Conservation (phyloP, 805 yeast genomes). For the Starmerella khaoyaiensis region DNA sequence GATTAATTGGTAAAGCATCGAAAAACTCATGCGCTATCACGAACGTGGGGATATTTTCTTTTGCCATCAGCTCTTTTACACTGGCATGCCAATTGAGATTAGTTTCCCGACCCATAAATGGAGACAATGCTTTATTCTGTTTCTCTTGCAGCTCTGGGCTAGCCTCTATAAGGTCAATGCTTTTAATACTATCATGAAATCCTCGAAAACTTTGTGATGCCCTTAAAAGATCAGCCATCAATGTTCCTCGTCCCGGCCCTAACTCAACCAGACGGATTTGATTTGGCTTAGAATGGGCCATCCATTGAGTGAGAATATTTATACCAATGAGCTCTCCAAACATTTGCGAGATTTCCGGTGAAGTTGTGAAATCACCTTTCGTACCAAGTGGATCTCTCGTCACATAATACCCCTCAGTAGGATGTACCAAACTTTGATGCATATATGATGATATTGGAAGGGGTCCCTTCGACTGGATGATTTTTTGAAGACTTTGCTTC, state of each 20-base stretch:
- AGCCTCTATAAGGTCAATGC: constrained; percentile 54
- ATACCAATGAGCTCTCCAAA: constrained; percentile 77
- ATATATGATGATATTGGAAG: constrained; percentile 58
- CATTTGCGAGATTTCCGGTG: constrained; percentile 77
- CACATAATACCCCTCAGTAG: constrained; percentile 66
- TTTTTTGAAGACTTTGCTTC: constrained; percentile 12
- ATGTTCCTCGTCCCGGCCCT: constrained; percentile 78
- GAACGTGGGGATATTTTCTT: constrained; percentile 38
- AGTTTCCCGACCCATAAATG: constrained; percentile 35
- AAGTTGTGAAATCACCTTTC: constrained; percentile 66
- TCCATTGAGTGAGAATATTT: constrained; percentile 46
- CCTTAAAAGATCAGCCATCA: constrained; percentile 51
- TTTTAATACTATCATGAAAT: constrained; percentile 28
- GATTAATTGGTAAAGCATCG: constrained; percentile 71
- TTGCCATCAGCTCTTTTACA: constrained; percentile 27
- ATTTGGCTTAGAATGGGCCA: constrained; percentile 41
- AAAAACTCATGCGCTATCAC: constrained; percentile 76
- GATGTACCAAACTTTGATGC: constrained; percentile 71
- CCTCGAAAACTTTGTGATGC: constrained; percentile 23
- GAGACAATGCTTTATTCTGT: constrained; percentile 38
- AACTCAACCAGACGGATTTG: constrained; percentile 50
- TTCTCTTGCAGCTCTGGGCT: constrained; percentile 47
- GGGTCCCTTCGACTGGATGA: constrained; percentile 54
- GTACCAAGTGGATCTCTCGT: constrained; percentile 59
- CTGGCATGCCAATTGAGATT: constrained; percentile 30